Evolutionary conservation across 768 basidiomycete species (phyloP), one percentile per base, ranked within the genome.

Genomic region (Leucocoprinus birnbaumii): DNA sequence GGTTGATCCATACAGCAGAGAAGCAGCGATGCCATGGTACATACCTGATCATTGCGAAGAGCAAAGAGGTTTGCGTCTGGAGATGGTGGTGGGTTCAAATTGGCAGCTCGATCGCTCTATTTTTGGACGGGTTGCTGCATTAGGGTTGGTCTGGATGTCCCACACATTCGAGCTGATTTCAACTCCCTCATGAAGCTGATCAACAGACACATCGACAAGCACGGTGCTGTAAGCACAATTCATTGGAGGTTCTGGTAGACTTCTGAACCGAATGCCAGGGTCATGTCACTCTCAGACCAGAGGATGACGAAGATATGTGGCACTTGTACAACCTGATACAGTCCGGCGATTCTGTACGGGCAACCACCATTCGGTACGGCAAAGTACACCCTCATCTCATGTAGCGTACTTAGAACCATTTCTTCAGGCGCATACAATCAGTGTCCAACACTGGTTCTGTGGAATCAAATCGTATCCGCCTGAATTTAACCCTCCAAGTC

Each of bases 251-350:
- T 61, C 68, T 63, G 69, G 38, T n/a, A 18, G 27, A 5, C 62
- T 64, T 61, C 63, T 67, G 68, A 59, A 69, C 64, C 70, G 61
- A 55, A 41, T 50, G 6, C n/a, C 63, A 95, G 93, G 96, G 96
- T 16, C 84, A 94, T 80, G 90, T 97, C 58, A 92, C 85, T n/a
- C 77, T 98, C 43, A 85, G 92, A 46, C 95, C 96, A 3, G 94
- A 99, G 68, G 95, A 98, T 62, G 94, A 98, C 64, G 97, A 99
- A 72, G 97, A 99, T 69, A 97, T 99, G 89, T 99, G 96, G 95
- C 97, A 99, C 78, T 78, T 98, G 25, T 99, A 98, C 71, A 98
- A 99, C 74, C 78, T 99, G 53, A 97, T 99, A 52, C 84, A 91
- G 60, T 78, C 88, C 74, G 91, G 90, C 16, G 95, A 98, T 65